These are phyloP conservation scores for Tubosaeta sp. DNA, from an alignment of 768 basidiomycete genomes.

Conservation along the genomic window DNA sequence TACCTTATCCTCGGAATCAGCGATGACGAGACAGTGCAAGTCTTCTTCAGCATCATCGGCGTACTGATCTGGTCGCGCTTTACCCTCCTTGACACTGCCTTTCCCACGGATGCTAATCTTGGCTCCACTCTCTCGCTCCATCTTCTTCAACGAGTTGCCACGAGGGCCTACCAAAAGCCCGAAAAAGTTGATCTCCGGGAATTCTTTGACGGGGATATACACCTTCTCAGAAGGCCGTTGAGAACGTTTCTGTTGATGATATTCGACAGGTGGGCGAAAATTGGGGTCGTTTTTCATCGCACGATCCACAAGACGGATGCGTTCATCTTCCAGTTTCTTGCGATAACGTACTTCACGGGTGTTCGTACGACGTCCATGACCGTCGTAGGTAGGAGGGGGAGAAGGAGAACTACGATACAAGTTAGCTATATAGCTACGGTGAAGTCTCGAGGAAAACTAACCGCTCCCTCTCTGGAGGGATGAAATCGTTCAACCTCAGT, in stretches of 20 bases:
- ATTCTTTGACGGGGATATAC: slow-evolving; percentile 99
- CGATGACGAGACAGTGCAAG: slow-evolving; percentile 94
- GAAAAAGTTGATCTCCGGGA: slow-evolving; percentile 99
- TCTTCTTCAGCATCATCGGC: slow-evolving; percentile 98
- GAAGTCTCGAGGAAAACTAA: slow-evolving; percentile 21
- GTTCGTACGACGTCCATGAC: slow-evolving; percentile 96
- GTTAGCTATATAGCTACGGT: slow-evolving; percentile 10
- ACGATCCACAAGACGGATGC: slow-evolving; percentile 87
- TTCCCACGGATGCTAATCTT: slow-evolving; percentile 99
- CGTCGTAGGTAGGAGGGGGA: slow-evolving; percentile 96
- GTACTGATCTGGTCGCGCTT: slow-evolving; percentile 89
- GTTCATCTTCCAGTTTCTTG: slow-evolving; percentile 91
- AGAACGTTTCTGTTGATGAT: slow-evolving; percentile 90
- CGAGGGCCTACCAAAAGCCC: slow-evolving; percentile 97
- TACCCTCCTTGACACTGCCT: slow-evolving; percentile 98
- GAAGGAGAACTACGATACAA: slow-evolving; percentile 70
- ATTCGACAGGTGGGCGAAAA: slow-evolving; percentile 96
- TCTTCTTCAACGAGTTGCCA: slow-evolving; percentile 98
- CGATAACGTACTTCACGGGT: slow-evolving; percentile 98
- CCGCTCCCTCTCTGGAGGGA: slow-evolving; percentile 95
- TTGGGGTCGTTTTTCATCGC: slow-evolving; percentile 98
- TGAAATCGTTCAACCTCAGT: slow-evolving; percentile 87
- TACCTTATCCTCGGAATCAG: slow-evolving; percentile 90
- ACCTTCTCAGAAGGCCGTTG: slow-evolving; percentile 96
- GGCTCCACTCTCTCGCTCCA: slow-evolving; percentile 97